phyloP scores from a whole-genome alignment of 2,329 filamentous ascomycete genomes.

The Elsinoe ampelina region DNA sequence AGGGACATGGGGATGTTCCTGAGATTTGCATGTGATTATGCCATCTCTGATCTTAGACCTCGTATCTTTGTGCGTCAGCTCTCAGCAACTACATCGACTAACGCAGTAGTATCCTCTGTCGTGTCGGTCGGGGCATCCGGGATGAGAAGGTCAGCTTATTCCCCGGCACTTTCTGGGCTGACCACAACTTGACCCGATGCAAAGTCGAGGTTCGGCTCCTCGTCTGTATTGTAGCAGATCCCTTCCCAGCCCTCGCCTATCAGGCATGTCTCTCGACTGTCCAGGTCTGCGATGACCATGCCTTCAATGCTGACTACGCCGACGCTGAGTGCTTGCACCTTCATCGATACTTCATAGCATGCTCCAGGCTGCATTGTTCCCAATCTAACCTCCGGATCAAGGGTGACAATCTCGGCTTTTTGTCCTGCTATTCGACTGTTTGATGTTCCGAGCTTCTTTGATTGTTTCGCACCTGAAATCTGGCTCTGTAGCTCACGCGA shows the following conservation, averaged over 20 bases:
- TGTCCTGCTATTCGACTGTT: not conserved
- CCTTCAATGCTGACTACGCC: constrained; percentile 9
- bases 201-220: not conserved
- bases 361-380: constrained; percentile 2
- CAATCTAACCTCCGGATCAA: constrained; percentile 1
- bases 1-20: not conserved
- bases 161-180: not conserved
- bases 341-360: constrained; percentile 2
- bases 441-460: not conserved
- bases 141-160: not conserved
- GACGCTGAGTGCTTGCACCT: not conserved
- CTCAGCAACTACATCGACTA: not conserved
- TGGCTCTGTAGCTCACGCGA: not conserved
- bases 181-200: not conserved
- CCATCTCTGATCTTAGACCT: not conserved
- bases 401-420: not conserved
- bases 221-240: not conserved
- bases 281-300: constrained; percentile 6
- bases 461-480: not conserved
- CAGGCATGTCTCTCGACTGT: constrained; percentile 11
- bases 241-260: constrained; percentile 12
- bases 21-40: not conserved
- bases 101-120: not conserved
- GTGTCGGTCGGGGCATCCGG: not conserved
- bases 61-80: not conserved